phyloP scores from a whole-genome alignment of 73 alveolate species.

The Symbiodinium natans region DNA sequence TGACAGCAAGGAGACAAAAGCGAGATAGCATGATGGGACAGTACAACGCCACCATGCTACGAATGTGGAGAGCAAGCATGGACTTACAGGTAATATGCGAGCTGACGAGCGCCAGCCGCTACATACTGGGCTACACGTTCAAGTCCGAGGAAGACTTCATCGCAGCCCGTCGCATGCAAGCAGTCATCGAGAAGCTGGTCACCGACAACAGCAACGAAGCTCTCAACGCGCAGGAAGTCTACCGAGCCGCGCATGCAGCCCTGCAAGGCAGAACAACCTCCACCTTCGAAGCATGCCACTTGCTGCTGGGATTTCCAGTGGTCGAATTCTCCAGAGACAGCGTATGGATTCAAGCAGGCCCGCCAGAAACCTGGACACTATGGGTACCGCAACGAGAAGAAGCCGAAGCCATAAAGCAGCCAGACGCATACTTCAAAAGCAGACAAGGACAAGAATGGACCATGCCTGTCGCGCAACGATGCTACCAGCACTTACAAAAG shows the following conservation, averaged over 20 bases:
- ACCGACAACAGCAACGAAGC: not conserved
- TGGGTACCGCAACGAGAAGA: not conserved
- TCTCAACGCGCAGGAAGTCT: not conserved
- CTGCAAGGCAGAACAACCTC: slow-evolving; percentile 4
- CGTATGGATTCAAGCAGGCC: not conserved
- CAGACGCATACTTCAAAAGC: not conserved
- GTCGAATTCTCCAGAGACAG: not conserved
- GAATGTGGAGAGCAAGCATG: not conserved
- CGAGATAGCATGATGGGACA: too few species aligned
- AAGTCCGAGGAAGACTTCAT: not conserved
- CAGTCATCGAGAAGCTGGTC: not conserved
- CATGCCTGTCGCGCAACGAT: not conserved
- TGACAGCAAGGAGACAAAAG: too few species aligned
- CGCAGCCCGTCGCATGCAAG: not conserved
- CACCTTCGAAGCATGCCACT: slow-evolving; percentile 17
- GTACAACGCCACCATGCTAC: too few species aligned
- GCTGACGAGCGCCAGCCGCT: not conserved
- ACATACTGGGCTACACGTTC: too few species aligned
- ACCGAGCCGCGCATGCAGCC: not conserved
- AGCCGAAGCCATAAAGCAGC: not conserved
- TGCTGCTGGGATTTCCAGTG: not conserved
- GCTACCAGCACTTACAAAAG: not conserved
- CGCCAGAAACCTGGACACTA: not conserved
- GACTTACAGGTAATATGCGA: not conserved
- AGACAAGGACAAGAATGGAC: not conserved